These are phyloP conservation scores for Neophaeococcomyces mojaviensis DNA, from an alignment of 2,329 filamentous ascomycete species.

Conservation along the genomic window DNA sequence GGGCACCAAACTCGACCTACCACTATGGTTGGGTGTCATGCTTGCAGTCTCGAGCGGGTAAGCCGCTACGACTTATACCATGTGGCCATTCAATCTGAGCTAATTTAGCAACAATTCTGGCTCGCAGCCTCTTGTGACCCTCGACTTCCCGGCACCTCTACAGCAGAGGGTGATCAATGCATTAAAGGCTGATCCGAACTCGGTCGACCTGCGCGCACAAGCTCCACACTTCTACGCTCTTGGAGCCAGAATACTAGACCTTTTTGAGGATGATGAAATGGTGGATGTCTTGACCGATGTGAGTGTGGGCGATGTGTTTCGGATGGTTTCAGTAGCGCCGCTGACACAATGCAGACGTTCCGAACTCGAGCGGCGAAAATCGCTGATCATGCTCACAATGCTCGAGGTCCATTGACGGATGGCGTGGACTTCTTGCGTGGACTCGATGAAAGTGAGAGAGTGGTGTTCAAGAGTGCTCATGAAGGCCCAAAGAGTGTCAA, in stretches of 20 bases:
- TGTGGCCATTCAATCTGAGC: background rate
- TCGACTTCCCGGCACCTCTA: conserved; percentile 74
- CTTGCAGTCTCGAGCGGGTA: conserved; percentile 60
- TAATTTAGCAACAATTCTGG: conserved; percentile 14
- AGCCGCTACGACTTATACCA: conserved; percentile 13
- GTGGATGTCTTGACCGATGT: conserved; percentile 58
- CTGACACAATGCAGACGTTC: conserved; percentile 53
- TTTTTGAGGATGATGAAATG: conserved; percentile 84
- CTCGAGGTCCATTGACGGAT: conserved; percentile 44
- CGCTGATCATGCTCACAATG: conserved; percentile 81
- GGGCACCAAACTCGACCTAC: conserved; percentile 72
- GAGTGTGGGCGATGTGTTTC: conserved; percentile 12
- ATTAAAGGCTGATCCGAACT: conserved; percentile 79
- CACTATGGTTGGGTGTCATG: conserved; percentile 92
- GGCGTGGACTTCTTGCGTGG: conserved; percentile 77
- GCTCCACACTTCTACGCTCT: conserved; percentile 83
- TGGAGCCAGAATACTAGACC: conserved; percentile 74
- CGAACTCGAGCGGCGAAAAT: conserved; percentile 74
- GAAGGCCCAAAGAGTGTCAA: conserved; percentile 56
- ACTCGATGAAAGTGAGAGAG: conserved; percentile 82
- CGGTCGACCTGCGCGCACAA: conserved; percentile 74
- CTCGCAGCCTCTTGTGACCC: conserved; percentile 56
- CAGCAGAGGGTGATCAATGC: conserved; percentile 77
- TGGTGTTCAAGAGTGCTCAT: conserved; percentile 65
- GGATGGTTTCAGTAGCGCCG: background rate